Base-by-base conservation (phyloP, 2,329 filamentous ascomycete genomes). In the Diaporthe caulivora region DNA sequence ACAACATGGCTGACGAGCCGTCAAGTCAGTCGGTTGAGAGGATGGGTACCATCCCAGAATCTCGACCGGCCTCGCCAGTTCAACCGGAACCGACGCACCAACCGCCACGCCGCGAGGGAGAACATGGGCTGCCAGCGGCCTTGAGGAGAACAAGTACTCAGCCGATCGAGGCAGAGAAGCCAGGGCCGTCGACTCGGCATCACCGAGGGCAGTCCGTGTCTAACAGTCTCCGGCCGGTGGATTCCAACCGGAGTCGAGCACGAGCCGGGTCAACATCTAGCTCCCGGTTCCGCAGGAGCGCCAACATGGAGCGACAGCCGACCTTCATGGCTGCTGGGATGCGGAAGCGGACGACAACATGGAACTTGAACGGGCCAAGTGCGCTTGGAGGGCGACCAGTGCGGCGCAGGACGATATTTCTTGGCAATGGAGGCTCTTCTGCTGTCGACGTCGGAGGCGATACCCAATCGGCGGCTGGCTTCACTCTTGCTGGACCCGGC, bases 341-440 rank as follows among this genome's bases (percentile, higher is more conserved):
- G 72, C 70, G 72, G 44, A 74, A 74, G 49, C 44, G 72, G 17
- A 72, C 72, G 21, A 74, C 72, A 37, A 74, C 72, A 54, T 74
- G 72, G 72, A 74, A 74, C 49, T 15, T 74, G 44, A 74, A 72
- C 13, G 72, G 72, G 15, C 72, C 72, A 29, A 74, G 47, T n/a
- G 72, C 72, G 15, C 70, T 74, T 29, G 69, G 47, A 37, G 68
- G 70, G 17, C 69, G 69, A 24, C 70, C 70, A n/a, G 64, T 72
- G 31, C 60, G 69, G 42, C 72, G 72, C 37, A 58, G 69, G 60
- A 67, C 69, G 17, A 72, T 71, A 24, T 42, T 70, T 5, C 57
- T 68, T 40, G 60, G 64, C n/a, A 65, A 58, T 13, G 70, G 69
- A 11, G 31, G 49, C n/a, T 72, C 72, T 51, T 72, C 72, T 4